Percentiles rank a stretch among this genome's conserved stretches.
Conservation (phyloP, 116 monocot species). For the Posidonia oceanica region DNA sequence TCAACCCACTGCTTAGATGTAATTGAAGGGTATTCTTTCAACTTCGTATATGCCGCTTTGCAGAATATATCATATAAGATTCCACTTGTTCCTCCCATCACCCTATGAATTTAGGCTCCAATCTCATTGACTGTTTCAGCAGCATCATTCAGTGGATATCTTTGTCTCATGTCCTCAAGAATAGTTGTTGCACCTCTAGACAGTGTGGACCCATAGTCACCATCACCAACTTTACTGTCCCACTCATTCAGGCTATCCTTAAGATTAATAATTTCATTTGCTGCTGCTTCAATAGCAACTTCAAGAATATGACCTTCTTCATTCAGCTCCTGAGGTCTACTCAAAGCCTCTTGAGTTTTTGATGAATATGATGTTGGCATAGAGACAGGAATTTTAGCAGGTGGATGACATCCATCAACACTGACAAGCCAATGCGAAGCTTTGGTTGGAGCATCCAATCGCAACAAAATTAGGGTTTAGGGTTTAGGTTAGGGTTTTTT, state of each 20-base stretch:
- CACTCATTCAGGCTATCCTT: conserved; percentile 71
- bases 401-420: conserved; percentile 72
- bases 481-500: too few species aligned
- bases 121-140: conserved; percentile 91
- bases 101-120: conserved; percentile 62
- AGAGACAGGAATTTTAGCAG: conserved; percentile 79
- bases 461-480: conserved; percentile 58
- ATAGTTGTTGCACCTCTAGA: conserved; percentile 76
- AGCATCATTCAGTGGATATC: conserved; percentile 89
- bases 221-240: conserved; percentile 97
- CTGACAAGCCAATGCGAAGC: conserved; percentile 86
- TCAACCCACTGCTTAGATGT: conserved; percentile 64
- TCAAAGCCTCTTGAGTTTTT: conserved; percentile 39
- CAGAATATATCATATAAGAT: conserved; percentile 92
- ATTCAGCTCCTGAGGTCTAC: conserved; percentile 48
- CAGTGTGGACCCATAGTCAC: conserved; percentile 87
- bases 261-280: conserved; percentile 54
- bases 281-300: conserved; percentile 73
- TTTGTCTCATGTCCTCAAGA: conserved; percentile 76
- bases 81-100: conserved; percentile 99
- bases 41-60: conserved; percentile 80
- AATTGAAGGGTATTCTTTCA: conserved; percentile 44
- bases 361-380: conserved; percentile 45
- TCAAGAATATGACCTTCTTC: conserved; percentile 57
- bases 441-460: conserved; percentile 84